A percentile compares a stretch with the other conserved stretches of the same genome.
Conservation (phyloP, 2,329 filamentous ascomycete species). For the Elsinoe australis region DNA sequence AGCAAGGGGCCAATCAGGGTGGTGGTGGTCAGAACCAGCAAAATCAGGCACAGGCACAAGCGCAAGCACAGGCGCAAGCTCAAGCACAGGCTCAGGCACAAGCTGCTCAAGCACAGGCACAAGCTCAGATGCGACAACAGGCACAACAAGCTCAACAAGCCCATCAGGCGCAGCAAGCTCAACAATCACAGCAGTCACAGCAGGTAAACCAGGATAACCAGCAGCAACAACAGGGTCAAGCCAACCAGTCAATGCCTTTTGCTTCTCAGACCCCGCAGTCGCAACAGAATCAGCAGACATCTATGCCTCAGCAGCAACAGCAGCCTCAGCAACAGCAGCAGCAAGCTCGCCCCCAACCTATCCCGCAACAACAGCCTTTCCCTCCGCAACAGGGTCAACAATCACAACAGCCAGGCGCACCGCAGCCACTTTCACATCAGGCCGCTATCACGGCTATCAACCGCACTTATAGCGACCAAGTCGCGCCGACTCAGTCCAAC, state of each 20-base stretch:
- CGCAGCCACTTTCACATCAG: conserved; percentile 24
- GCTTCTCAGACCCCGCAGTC: not conserved
- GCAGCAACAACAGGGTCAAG: conserved; percentile 17
- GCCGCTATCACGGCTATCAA: conserved; percentile 20
- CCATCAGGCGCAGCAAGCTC: conserved; percentile 29
- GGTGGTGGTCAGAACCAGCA: conserved; percentile 6
- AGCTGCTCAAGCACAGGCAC: conserved; percentile 17
- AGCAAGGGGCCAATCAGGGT: conserved; percentile 2
- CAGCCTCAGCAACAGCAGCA: conserved; percentile 18
- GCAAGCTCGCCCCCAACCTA: conserved; percentile 17
- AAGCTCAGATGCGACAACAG: conserved; percentile 18
- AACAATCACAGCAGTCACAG: conserved; percentile 24
- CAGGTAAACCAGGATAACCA: conserved; percentile 24
- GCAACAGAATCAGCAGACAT: conserved; percentile 26
- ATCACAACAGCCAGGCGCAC: conserved; percentile 25
- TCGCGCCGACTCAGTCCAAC: conserved; percentile 23
- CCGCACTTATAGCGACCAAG: conserved; percentile 19
- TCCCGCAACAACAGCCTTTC: conserved; percentile 19
- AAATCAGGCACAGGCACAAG: not conserved
- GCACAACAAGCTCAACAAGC: conserved; percentile 14
- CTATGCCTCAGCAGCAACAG: conserved; percentile 17
- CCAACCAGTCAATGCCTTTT: conserved; percentile 5
- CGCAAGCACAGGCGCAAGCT: conserved; percentile 6
- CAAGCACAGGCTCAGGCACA: conserved; percentile 25
- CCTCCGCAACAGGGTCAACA: conserved; percentile 21